Evolutionary conservation across 164 flowering plant species (phyloP).

Genomic region (Stephania cephalantha): DNA sequence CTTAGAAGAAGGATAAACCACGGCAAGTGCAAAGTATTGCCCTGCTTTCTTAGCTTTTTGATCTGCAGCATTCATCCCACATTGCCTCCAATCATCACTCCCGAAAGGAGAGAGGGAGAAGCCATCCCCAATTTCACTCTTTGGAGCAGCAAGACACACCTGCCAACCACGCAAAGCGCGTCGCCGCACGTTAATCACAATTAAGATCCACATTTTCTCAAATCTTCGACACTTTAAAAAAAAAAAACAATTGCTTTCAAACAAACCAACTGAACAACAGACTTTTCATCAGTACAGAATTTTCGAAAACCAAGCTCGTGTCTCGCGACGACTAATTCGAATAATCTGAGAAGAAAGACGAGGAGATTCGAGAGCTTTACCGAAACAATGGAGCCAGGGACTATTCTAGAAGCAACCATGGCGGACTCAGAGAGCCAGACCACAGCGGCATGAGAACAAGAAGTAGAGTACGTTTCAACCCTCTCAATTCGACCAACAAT

Average conservation of each 20-base stretch:
- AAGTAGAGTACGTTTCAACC: constrained; percentile 20
- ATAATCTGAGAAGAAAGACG: too few relatives aligned
- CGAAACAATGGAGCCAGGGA: constrained; percentile 69
- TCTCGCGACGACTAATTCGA: too few relatives aligned
- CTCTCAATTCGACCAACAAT: constrained; percentile 37
- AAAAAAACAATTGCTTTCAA: too few relatives aligned
- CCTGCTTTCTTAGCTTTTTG: constrained; percentile 33
- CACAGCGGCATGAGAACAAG: constrained; percentile 29
- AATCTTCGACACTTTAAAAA: too few relatives aligned
- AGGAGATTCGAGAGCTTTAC: constrained; percentile 27
- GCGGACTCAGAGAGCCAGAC: constrained; percentile 75
- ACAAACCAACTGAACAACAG: too few relatives aligned
- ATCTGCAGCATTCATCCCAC: constrained; percentile 25
- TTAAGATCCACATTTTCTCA: too few relatives aligned
- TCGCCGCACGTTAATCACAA: too few relatives aligned
- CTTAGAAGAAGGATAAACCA: constrained; percentile 64
- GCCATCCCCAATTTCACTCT: constrained; percentile 14
- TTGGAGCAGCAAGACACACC: constrained; percentile 63
- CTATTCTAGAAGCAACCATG: constrained; percentile 47
- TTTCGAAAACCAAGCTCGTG: too few relatives aligned
- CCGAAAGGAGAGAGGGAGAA: constrained; percentile 54
- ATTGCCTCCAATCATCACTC: constrained; percentile 30
- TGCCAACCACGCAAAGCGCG: constrained; percentile 18
- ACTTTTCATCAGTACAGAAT: too few relatives aligned
- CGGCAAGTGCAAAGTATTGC: constrained; percentile 74